Evolutionary conservation across 805 yeast species (phyloP).

Genomic region (Wickerhamomyces silvicola): DNA sequence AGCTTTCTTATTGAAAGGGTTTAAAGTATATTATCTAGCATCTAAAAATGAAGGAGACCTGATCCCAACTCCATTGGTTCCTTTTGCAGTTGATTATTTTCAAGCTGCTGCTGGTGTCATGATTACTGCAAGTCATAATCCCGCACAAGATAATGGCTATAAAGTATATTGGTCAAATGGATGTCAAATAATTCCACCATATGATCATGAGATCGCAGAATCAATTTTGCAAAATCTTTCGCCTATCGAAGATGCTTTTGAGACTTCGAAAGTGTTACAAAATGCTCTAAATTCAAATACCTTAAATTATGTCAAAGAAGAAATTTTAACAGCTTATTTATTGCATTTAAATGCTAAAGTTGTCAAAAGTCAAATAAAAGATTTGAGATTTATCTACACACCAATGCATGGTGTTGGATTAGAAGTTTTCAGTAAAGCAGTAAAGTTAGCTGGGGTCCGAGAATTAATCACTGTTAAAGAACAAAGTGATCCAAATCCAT

Average conservation of each 20-base stretch:
- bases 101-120: constrained; percentile 77
- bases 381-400: constrained; percentile 66
- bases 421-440: constrained; percentile 44
- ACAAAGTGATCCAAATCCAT: constrained; percentile 77
- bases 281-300: constrained; percentile 18
- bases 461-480: constrained; percentile 41
- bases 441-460: constrained; percentile 30
- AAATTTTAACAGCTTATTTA: constrained; percentile 37
- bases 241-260: constrained; percentile 55
- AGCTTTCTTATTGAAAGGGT: constrained; percentile 63
- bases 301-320: constrained; percentile 36
- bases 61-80: constrained; percentile 88
- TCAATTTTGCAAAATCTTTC: constrained; percentile 52
- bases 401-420: constrained; percentile 96
- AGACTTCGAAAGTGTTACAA: constrained; percentile 32
- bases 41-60: constrained; percentile 18
- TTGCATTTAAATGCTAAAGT: constrained; percentile 26
- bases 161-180: constrained; percentile 93
- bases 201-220: constrained; percentile 66
- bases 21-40: constrained; percentile 61
- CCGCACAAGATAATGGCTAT: constrained; percentile 84
- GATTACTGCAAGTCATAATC: constrained; percentile 89
- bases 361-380: constrained; percentile 20
- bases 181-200: constrained; percentile 94
- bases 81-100: constrained; percentile 66